These are phyloP conservation scores for Botrytis paeoniae DNA, from an alignment of 2,329 filamentous ascomycete genomes.

Conservation along the genomic window DNA sequence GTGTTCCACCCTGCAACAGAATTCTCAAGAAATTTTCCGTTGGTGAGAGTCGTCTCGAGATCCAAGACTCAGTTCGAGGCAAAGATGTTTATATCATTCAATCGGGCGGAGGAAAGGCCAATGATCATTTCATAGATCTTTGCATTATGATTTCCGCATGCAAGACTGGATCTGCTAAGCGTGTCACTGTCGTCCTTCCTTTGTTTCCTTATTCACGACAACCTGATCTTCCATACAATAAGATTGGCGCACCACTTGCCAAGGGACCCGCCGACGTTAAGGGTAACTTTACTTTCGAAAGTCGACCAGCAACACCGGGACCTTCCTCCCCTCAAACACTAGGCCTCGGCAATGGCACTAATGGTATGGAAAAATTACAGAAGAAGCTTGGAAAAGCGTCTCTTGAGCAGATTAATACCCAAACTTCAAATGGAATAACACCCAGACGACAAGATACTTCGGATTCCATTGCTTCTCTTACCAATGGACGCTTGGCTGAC, in stretches of 20 bases:
- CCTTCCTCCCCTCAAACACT: conserved; percentile 66
- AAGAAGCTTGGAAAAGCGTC: conserved; percentile 70
- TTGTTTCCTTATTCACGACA: conserved; percentile 97
- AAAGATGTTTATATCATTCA: conserved; percentile 99
- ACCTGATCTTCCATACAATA: conserved; percentile 95
- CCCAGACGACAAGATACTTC: conserved; percentile 40
- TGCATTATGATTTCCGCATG: conserved; percentile 98
- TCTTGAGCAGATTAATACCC: conserved; percentile 52
- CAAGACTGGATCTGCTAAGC: conserved; percentile 87
- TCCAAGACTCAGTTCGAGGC: conserved; percentile 91
- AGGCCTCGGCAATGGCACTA: conserved; percentile 50
- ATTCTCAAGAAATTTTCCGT: conserved; percentile 90
- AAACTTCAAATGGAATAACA: conserved; percentile 39
- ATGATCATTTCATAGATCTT: conserved; percentile 94
- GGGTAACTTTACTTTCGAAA: conserved; percentile 83
- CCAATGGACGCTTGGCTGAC: conserved; percentile 31
- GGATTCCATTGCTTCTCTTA: conserved; percentile 40
- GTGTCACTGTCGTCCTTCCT: conserved; percentile 90
- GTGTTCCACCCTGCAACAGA: conserved; percentile 79
- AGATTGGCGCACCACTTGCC: conserved; percentile 81
- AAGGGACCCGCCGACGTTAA: conserved; percentile 56
- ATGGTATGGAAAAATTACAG: conserved; percentile 67
- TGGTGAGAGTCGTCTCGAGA: conserved; percentile 92
- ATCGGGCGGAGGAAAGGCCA: conserved; percentile 86
- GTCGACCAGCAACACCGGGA: conserved; percentile 80